phyloP scores from a whole-genome alignment of 202 grass and related monocot species.

The Schoenoplectus triqueter region DNA sequence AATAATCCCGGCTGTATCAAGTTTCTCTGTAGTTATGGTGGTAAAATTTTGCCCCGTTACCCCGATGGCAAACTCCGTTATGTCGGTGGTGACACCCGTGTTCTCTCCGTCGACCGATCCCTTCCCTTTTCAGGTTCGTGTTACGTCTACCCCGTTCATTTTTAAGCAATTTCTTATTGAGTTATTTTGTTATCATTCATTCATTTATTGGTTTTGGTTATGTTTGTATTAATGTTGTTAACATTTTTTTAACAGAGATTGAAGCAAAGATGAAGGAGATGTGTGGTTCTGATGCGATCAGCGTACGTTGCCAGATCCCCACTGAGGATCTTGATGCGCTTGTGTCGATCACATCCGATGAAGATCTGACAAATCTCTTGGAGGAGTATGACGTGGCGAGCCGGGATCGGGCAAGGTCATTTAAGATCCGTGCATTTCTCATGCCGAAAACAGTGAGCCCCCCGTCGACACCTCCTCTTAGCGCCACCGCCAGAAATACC shows the following conservation, averaged over 20 bases:
- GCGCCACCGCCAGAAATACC: not conserved
- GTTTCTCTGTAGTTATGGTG: slow-evolving; percentile 85
- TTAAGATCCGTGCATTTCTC: slow-evolving; percentile 75
- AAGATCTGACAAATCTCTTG: slow-evolving; percentile 67
- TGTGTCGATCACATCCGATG: slow-evolving; percentile 68
- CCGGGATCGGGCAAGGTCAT: slow-evolving; percentile 34
- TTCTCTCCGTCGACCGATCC: slow-evolving; percentile 57
- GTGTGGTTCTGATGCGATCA: slow-evolving; percentile 55
- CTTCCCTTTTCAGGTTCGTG: slow-evolving; percentile 55
- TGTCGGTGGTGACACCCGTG: slow-evolving; percentile 70
- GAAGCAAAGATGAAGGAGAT: slow-evolving; percentile 64
- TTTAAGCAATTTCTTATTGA: not conserved
- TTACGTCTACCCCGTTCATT: not conserved
- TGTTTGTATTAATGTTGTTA: not conserved
- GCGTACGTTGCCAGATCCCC: slow-evolving; percentile 75
- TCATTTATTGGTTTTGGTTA: not conserved
- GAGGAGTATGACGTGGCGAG: slow-evolving; percentile 62
- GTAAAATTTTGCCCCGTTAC: slow-evolving; percentile 73
- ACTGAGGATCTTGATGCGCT: slow-evolving; percentile 88
- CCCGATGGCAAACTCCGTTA: slow-evolving; percentile 77
- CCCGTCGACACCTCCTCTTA: not conserved
- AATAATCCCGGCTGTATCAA: slow-evolving; percentile 40
- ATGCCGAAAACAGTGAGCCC: slow-evolving; percentile 29
- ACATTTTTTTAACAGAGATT: slow-evolving; percentile 46
- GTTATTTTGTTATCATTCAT: not conserved